Percentiles rank a stretch among this genome's conserved stretches.
phyloP scores from a whole-genome alignment of 441 rosid genomes.

The Aquilaria agallochum region DNA sequence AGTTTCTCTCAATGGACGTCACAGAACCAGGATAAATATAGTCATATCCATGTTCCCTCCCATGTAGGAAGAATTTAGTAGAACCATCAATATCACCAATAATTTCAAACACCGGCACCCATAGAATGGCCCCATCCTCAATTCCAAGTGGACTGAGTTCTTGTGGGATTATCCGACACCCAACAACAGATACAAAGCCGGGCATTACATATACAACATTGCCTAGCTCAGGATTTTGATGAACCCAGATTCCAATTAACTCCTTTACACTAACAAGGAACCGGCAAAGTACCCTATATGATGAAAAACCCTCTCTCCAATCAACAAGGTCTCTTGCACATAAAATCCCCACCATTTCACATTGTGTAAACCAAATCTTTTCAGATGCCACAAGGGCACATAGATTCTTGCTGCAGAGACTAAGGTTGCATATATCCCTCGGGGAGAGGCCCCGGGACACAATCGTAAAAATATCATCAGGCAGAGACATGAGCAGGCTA shows the following conservation, averaged over 20 bases:
- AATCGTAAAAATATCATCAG: conserved; percentile 66
- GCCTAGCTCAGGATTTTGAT: conserved; percentile 87
- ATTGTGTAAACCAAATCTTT: conserved; percentile 69
- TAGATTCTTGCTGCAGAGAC: conserved; percentile 55
- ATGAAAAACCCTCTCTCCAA: conserved; percentile 64
- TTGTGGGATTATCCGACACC: conserved; percentile 79
- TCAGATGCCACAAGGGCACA: conserved; percentile 45
- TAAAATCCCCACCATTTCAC: conserved; percentile 51
- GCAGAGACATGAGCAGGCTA: conserved; percentile 57
- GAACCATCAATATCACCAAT: conserved; percentile 58
- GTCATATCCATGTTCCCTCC: conserved; percentile 51
- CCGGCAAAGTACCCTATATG: conserved; percentile 60
- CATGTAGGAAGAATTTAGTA: conserved; percentile 58
- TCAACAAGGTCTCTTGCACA: conserved; percentile 48
- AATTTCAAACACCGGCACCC: conserved; percentile 85
- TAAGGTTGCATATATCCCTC: conserved; percentile 57
- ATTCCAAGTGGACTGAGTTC: conserved; percentile 80
- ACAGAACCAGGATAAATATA: conserved; percentile 65
- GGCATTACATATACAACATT: conserved; percentile 83
- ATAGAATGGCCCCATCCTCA: conserved; percentile 62
- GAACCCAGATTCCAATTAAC: conserved; percentile 81
- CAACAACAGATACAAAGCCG: conserved; percentile 73
- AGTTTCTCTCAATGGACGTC: conserved; percentile 40
- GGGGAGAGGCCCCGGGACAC: conserved; percentile 58
- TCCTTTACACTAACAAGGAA: conserved; percentile 62